Conservation (phyloP, 345 rosid genomes). For the Toxicodendron radicans region DNA sequence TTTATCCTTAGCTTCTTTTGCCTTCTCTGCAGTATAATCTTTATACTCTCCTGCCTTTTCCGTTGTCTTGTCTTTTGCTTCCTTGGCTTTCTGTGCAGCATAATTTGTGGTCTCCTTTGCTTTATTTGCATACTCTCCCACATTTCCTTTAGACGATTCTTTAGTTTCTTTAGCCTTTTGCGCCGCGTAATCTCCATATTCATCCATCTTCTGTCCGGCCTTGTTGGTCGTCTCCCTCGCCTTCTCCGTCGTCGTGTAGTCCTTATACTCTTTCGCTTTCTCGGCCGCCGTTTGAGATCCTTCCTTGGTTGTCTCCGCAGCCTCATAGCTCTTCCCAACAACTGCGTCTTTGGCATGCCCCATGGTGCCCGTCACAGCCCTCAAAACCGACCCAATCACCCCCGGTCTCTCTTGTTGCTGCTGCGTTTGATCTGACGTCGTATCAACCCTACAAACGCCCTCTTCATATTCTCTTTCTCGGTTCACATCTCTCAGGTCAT, state of each 20-base stretch:
- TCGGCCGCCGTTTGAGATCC: constrained; percentile 12
- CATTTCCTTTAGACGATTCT: too few relatives aligned
- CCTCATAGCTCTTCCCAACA: constrained; percentile 47
- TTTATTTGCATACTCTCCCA: constrained; percentile 25
- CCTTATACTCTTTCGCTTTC: constrained; percentile 29
- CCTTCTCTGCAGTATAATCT: constrained; percentile 22
- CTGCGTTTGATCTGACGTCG: constrained; percentile 14
- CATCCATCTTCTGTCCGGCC: constrained; percentile 12
- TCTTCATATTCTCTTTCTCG: constrained; percentile 25
- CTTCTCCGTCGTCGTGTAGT: constrained; percentile 35
- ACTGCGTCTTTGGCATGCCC: constrained; percentile 63
- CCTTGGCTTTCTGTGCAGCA: constrained; percentile 19
- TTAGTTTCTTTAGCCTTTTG: constrained; percentile 28
- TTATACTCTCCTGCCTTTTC: constrained; percentile 17
- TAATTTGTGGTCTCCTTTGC: constrained; percentile 27
- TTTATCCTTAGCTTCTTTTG: constrained; percentile 19
- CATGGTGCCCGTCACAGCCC: constrained; percentile 51
- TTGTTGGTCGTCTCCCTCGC: constrained; percentile 16
- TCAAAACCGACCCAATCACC: constrained; percentile 55
- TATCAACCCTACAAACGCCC: not conserved
- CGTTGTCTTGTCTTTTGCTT: constrained; percentile 16
- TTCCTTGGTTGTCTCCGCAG: constrained; percentile 16
- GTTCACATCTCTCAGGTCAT: constrained; percentile 46
- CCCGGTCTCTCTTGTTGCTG: constrained; percentile 51
- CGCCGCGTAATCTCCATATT: constrained; percentile 20